Evolutionary conservation across 1,139 yeast species (phyloP).

Genomic region (Yamadazyma sp.): DNA sequence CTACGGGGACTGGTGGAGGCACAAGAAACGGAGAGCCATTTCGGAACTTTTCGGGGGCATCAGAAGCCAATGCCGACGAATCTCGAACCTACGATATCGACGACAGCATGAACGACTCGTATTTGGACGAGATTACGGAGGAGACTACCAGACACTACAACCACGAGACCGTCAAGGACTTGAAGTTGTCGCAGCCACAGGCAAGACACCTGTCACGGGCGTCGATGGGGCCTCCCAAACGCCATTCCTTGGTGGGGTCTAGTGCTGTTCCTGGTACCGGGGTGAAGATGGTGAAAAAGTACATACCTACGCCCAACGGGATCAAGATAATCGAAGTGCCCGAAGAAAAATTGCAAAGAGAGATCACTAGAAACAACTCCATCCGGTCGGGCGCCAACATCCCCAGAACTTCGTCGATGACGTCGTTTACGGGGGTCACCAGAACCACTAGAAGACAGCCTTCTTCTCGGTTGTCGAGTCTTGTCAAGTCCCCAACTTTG

Average conservation of each 20-base stretch:
- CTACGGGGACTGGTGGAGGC: constrained; percentile 8
- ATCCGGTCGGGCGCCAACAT: constrained; percentile 33
- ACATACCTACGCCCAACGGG: constrained; percentile 50
- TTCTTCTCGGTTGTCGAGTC: constrained; percentile 20
- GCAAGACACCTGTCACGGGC: not conserved
- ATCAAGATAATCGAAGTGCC: constrained; percentile 51
- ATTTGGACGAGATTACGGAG: constrained; percentile 30
- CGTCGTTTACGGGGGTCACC: constrained; percentile 11
- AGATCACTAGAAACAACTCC: constrained; percentile 43
- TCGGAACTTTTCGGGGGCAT: constrained; percentile 13
- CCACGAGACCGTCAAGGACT: constrained; percentile 25
- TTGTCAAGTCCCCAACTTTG: constrained; percentile 13
- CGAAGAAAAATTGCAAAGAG: constrained; percentile 35
- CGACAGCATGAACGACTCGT: constrained; percentile 30
- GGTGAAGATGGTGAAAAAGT: constrained; percentile 46
- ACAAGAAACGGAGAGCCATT: constrained; percentile 4
- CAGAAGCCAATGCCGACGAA: constrained; percentile 4
- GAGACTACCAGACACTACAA: constrained; percentile 22
- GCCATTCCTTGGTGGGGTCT: constrained; percentile 4
- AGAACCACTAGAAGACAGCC: constrained; percentile 13
- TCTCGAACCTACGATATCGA: constrained; percentile 24
- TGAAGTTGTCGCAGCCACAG: constrained; percentile 20
- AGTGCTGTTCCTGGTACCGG: no score
- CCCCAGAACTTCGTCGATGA: constrained; percentile 26
- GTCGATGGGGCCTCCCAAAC: constrained; percentile 6